Base-by-base conservation (phyloP, 2,329 filamentous ascomycete genomes). In the Zelopaecilomyces penicillatus region DNA sequence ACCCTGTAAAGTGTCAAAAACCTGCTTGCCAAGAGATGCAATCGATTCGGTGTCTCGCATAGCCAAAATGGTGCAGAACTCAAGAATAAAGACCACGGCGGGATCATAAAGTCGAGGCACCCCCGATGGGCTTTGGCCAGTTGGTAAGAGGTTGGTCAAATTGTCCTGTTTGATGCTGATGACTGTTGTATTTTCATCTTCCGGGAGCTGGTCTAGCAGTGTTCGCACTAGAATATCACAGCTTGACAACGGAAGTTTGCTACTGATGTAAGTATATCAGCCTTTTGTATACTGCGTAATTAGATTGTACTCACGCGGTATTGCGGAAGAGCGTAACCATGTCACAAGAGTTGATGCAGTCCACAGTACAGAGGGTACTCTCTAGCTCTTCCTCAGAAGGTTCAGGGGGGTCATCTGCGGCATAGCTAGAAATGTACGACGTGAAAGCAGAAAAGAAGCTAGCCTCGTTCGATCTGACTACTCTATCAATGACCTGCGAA, bases 371-470 rank as follows among this genome's bases (percentile, higher is more conserved):
- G 7, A 98, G 71, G 0, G 93, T 97, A 60, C 93, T 95, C 58
- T 98, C 93, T 30, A 98, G 75, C 62, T 98, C 93, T 61, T 97
- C 91, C 52, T 97, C 89, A 1, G 93, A 97, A 3, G 93, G 93
- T 66, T 98, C 93, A 0, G 93, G 93, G 9, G 93, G 93, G 59
- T 98, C 93, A 63, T 97, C 93, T 8, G 93, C 94, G 36, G 94
- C 93, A 62, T 98, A 97, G 63, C 91, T 97, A n/a, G 90, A 95
- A 30, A 98, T 89, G 58, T 97, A 98, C 5, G 87, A 95, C 1
- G 91, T 94, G 57, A 98, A 87, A 1, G 91, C 89, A 4, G 90
- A 95, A 61, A 98, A 89, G 41, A 98, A 78, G 5, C 93, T 89
- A 3, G 82, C 82, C 29, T 98, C 93, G 46, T 74, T 79, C 31